Evolutionary conservation across 352 stramenopile species (phyloP).

Genomic region (Phytophthora megakarya): DNA sequence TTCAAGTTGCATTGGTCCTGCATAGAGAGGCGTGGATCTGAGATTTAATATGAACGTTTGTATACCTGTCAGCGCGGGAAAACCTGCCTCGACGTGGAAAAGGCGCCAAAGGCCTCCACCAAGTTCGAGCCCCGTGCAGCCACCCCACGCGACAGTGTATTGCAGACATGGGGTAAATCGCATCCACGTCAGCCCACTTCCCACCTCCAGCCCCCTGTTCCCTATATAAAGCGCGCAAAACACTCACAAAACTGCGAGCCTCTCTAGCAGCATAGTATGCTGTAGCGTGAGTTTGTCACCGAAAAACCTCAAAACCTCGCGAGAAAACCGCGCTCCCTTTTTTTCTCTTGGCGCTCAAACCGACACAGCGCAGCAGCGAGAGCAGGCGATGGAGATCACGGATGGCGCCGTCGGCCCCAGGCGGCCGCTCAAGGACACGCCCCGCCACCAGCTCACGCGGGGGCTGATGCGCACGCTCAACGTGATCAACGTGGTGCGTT

Average conservation of each 20-base stretch:
- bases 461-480: constrained; percentile 97
- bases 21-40: constrained; percentile 27
- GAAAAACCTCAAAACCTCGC: constrained; percentile 51
- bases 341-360: constrained; percentile 33
- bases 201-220: neutral
- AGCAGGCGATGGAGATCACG: constrained; percentile 30
- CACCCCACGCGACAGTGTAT: constrained; percentile 7
- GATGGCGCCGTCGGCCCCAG: constrained; percentile 15
- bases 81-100: constrained; percentile 9
- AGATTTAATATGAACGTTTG: constrained; percentile 24
- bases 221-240: constrained; percentile 18
- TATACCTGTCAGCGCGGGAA: constrained; percentile 18
- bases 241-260: constrained; percentile 19
- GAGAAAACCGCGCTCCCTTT: constrained; percentile 26
- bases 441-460: constrained; percentile 86
- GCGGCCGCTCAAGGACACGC: constrained; percentile 44
- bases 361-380: constrained; percentile 23
- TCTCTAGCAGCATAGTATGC: constrained; percentile 11
- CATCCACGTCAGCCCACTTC: neutral
- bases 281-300: constrained; percentile 8
- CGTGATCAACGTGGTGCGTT: constrained; percentile 92
- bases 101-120: constrained; percentile 10
- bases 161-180: neutral
- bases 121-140: neutral
- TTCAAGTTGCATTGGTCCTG: constrained; percentile 29